Conservation (phyloP, 2,329 filamentous ascomycete species). For the Clonostachys sp. region DNA sequence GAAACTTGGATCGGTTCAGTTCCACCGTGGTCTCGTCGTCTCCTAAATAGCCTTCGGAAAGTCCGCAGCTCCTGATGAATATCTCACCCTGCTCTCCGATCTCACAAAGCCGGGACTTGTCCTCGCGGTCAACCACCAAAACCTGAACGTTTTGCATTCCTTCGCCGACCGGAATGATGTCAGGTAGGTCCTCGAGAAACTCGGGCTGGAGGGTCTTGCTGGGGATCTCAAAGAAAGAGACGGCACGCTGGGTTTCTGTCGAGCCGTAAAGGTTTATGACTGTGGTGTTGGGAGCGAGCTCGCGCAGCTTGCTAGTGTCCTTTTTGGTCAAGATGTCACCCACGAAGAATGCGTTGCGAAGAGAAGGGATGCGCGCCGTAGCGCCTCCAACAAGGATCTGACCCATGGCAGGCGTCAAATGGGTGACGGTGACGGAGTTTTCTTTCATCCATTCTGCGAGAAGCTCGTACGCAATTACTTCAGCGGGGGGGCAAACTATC, state of each 20-base stretch:
- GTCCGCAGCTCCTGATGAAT: conserved; percentile 73
- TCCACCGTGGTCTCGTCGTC: conserved; percentile 54
- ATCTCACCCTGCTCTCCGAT: conserved; percentile 83
- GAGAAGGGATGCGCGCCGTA: conserved; percentile 66
- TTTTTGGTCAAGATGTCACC: conserved; percentile 89
- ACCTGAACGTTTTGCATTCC: conserved; percentile 90
- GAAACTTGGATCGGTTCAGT: conserved; percentile 54
- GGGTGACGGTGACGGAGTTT: conserved; percentile 64
- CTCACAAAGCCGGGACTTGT: conserved; percentile 64
- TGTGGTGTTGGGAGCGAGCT: conserved; percentile 50
- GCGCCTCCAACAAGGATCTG: conserved; percentile 64
- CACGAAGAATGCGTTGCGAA: conserved; percentile 87
- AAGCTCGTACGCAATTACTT: conserved; percentile 82
- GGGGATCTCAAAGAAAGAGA: conserved; percentile 78
- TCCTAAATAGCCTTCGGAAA: conserved; percentile 76
- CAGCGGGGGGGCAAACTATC: conserved; percentile 66
- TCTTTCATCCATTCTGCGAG: conserved; percentile 85
- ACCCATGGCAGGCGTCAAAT: conserved; percentile 78
- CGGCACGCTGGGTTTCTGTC: conserved; percentile 30
- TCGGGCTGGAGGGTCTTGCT: conserved; percentile 57
- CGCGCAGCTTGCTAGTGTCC: conserved; percentile 74
- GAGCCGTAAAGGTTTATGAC: conserved; percentile 7
- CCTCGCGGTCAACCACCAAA: conserved; percentile 71
- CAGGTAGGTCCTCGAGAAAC: conserved; percentile 38
- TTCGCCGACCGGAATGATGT: conserved; percentile 76